These are phyloP conservation scores for Pneumocystis carinii DNA, from an alignment of 1,139 yeast species.

Conservation along the genomic window DNA sequence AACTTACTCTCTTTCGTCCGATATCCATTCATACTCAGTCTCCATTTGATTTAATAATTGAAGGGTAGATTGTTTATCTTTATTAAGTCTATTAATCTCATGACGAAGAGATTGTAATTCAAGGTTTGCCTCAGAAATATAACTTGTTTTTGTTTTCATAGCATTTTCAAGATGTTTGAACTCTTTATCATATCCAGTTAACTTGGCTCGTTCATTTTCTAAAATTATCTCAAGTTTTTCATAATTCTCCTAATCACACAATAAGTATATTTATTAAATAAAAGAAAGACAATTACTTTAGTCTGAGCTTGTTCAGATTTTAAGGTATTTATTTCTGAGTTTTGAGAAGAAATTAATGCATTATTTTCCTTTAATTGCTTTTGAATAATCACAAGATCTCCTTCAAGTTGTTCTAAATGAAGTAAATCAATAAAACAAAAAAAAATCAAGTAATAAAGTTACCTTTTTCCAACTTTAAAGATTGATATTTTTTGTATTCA, in stretches of 20 bases:
- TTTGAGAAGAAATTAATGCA: neutral
- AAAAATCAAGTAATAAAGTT: neutral
- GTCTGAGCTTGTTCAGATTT: slow-evolving; percentile 6
- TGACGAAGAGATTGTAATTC: slow-evolving; percentile 46
- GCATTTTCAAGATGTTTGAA: slow-evolving; percentile 45
- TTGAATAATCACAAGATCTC: slow-evolving; percentile 36
- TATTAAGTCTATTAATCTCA: slow-evolving; percentile 45
- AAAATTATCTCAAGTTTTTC: slow-evolving; percentile 25
- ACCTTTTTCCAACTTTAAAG: slow-evolving; percentile 44
- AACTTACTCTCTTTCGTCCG: slow-evolving; percentile 43
- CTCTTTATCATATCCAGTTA: slow-evolving; percentile 66
- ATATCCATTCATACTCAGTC: slow-evolving; percentile 56
- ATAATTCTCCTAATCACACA: slow-evolving; percentile 7
- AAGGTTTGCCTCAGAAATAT: slow-evolving; percentile 37
- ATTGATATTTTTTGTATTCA: slow-evolving; percentile 44
- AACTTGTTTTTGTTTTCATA: slow-evolving; percentile 37
- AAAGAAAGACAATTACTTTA: slow-evolving; percentile 5
- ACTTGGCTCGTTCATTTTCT: slow-evolving; percentile 47
- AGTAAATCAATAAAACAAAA: neutral
- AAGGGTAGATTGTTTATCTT: slow-evolving; percentile 32
- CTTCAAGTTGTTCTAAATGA: slow-evolving; percentile 40
- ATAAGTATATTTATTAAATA: slow-evolving; percentile 8
- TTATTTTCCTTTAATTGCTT: slow-evolving; percentile 10
- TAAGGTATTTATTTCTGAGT: slow-evolving; percentile 8
- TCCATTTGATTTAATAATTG: slow-evolving; percentile 36